Evolutionary conservation across 306 rosid genomes (phyloP).

Genomic region (Trifolium repens): DNA sequence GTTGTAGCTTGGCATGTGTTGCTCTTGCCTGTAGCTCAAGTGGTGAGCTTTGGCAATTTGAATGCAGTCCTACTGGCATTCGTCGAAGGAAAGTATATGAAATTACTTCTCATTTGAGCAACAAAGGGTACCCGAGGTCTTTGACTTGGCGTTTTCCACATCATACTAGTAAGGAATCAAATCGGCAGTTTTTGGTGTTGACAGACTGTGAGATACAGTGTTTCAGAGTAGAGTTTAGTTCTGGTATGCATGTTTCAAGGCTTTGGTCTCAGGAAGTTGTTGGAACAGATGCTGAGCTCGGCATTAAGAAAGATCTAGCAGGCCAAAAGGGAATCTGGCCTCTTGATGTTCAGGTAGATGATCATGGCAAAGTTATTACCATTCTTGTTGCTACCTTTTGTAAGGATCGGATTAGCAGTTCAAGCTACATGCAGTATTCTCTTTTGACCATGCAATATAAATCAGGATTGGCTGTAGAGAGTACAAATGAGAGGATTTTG

Average conservation of each 20-base stretch:
- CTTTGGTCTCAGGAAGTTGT: slow-evolving; percentile 89
- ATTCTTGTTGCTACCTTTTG: slow-evolving; percentile 84
- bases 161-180: slow-evolving; percentile 51
- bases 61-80: slow-evolving; percentile 71
- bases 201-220: slow-evolving; percentile 86
- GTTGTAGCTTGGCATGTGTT: slow-evolving; percentile 53
- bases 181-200: slow-evolving; percentile 64
- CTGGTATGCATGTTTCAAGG: slow-evolving; percentile 62
- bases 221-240: slow-evolving; percentile 59
- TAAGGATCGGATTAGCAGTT: slow-evolving; percentile 85
- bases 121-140: slow-evolving; percentile 91
- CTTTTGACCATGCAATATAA: slow-evolving; percentile 89
- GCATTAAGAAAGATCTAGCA: slow-evolving; percentile 90
- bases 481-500: slow-evolving; percentile 60
- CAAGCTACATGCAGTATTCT: slow-evolving; percentile 94
- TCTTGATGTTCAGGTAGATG: slow-evolving; percentile 82
- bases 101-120: slow-evolving; percentile 46
- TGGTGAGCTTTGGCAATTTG: slow-evolving; percentile 85
- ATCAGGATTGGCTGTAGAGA: slow-evolving; percentile 57
- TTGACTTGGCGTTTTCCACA: slow-evolving; percentile 73
- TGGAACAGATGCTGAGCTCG: slow-evolving; percentile 83
- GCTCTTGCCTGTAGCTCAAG: slow-evolving; percentile 82
- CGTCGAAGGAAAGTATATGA: slow-evolving; percentile 55
- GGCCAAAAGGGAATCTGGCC: slow-evolving; percentile 97
- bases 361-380: slow-evolving; percentile 75